These are phyloP conservation scores for Fusarium sp. DNA, from an alignment of 2,329 filamentous ascomycete species.

Conservation along the genomic window DNA sequence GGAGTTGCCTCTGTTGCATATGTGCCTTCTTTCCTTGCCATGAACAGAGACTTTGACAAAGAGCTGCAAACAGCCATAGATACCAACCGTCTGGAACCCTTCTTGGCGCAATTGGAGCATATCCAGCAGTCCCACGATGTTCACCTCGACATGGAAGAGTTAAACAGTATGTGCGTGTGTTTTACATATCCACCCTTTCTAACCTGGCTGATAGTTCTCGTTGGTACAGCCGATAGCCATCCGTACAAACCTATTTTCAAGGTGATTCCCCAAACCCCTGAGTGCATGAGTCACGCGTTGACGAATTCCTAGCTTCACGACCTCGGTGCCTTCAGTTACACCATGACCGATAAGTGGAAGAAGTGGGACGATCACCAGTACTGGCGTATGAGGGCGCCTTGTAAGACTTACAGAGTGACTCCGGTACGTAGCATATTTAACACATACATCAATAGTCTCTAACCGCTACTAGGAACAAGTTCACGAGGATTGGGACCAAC, in stretches of 20 bases:
- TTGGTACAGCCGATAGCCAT: slow-evolving; percentile 24
- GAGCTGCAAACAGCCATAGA: slow-evolving; percentile 12
- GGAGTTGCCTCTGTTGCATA: slow-evolving; percentile 44
- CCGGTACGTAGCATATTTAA: slow-evolving; percentile 33
- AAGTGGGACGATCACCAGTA: slow-evolving; percentile 1
- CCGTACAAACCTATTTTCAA: slow-evolving; percentile 39
- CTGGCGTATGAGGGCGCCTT: slow-evolving; percentile 29
- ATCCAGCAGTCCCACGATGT: slow-evolving; percentile 38
- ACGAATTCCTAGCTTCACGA: slow-evolving; percentile 40
- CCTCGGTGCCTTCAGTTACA: slow-evolving; percentile 38
- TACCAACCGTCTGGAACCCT: neutral
- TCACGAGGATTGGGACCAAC: slow-evolving; percentile 37
- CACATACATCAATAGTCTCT: neutral
- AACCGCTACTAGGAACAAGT: slow-evolving; percentile 39
- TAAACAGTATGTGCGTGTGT: slow-evolving; percentile 39
- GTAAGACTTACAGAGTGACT: slow-evolving; percentile 35
- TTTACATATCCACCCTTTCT: neutral
- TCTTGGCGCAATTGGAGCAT: slow-evolving; percentile 10
- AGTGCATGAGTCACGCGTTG: neutral
- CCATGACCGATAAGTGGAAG: slow-evolving; percentile 33
- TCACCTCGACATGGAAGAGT: slow-evolving; percentile 45
- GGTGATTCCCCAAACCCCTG: slow-evolving; percentile 13
- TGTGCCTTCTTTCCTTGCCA: slow-evolving; percentile 14
- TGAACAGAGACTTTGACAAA: slow-evolving; percentile 19
- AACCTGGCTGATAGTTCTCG: slow-evolving; percentile 37